phyloP scores from a whole-genome alignment of 148 eudicot genomes.

The Salicornia ramosissima region DNA sequence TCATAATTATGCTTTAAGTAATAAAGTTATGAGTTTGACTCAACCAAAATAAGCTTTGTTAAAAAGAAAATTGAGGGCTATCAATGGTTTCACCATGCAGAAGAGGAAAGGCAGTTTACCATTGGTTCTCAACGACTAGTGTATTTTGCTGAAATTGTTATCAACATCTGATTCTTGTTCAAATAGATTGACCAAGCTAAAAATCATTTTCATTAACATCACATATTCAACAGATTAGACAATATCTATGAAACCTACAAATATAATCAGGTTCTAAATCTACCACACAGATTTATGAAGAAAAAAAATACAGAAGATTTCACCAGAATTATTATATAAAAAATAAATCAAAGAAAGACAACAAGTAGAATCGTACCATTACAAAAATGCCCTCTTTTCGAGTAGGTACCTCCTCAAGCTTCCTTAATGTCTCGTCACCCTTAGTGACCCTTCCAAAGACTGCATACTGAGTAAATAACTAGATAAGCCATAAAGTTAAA shows the following conservation, averaged over 20 bases:
- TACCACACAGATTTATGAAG: neutral
- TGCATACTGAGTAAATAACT: constrained; percentile 56
- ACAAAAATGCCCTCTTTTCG: constrained; percentile 91
- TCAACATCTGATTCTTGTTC: neutral
- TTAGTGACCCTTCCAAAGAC: constrained; percentile 82
- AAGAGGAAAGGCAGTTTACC: neutral
- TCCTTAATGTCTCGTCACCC: constrained; percentile 87
- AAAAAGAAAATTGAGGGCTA: neutral
- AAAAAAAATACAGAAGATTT: no score
- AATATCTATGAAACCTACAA: neutral
- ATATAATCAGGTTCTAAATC: neutral
- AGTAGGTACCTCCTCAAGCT: constrained; percentile 85
- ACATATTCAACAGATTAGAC: neutral
- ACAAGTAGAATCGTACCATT: constrained; percentile 54
- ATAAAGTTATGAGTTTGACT: neutral
- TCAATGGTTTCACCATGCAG: neutral
- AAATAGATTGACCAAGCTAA: no score
- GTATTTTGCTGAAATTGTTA: neutral
- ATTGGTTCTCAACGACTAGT: neutral
- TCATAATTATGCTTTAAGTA: no score
- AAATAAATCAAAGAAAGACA: constrained; percentile 10
- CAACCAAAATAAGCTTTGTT: neutral
- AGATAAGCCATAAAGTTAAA: constrained; percentile 13
- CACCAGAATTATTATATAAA: no score
- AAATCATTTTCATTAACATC: neutral